phyloP scores from a whole-genome alignment of 1,139 yeast genomes.

The Saccharomyces hybrid region DNA sequence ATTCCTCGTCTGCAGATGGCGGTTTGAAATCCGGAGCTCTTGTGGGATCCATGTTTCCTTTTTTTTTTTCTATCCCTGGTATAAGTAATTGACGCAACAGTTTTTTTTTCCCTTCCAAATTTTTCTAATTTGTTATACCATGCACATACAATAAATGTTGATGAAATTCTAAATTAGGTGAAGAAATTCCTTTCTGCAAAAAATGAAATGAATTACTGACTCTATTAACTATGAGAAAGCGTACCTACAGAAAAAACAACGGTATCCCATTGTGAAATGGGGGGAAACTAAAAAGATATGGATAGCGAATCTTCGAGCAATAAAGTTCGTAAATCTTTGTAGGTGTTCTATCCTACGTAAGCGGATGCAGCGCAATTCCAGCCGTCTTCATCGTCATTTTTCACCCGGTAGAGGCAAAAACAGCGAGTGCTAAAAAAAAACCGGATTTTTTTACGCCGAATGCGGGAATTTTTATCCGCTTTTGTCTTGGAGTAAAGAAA shows the following conservation, averaged over 20 bases:
- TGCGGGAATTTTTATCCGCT: neutral
- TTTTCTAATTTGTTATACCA: neutral
- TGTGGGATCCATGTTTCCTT: slow-evolving; percentile 55
- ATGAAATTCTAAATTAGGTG: neutral
- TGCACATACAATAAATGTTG: neutral
- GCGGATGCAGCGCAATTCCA: slow-evolving; percentile 1
- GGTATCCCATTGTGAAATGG: neutral
- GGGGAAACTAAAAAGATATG: neutral
- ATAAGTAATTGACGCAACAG: neutral
- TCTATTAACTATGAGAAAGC: neutral
- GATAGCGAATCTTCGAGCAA: neutral
- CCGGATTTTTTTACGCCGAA: neutral
- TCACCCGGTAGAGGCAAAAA: neutral
- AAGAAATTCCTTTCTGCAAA: neutral
- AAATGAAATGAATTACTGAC: neutral
- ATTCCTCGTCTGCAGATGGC: slow-evolving; percentile 51
- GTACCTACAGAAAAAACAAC: neutral
- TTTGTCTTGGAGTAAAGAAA: slow-evolving; percentile 1
- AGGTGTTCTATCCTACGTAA: neutral
- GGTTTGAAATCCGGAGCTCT: slow-evolving; percentile 73
- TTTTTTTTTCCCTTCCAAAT: neutral
- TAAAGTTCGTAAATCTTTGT: neutral
- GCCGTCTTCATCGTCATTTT: neutral
- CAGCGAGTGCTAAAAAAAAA: neutral
- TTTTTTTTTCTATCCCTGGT: neutral